Conservation (phyloP, 306 rosid species). For the Prinsepia uniflora region DNA sequence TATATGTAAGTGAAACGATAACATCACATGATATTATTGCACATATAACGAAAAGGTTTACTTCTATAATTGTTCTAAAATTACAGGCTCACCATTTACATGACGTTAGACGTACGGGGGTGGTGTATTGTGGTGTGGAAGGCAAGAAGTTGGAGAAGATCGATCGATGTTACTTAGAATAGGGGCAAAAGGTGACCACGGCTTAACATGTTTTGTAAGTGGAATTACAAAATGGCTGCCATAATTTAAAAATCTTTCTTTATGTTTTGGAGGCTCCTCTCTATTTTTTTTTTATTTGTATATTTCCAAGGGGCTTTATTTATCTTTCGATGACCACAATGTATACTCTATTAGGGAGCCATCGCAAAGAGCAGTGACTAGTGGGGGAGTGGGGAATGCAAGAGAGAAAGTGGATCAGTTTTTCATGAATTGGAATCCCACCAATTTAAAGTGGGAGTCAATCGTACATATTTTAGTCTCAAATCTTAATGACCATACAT, state of each 20-base stretch:
- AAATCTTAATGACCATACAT: slow-evolving; percentile 14
- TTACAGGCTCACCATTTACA: too few relatives aligned
- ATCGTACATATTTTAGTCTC: slow-evolving; percentile 24
- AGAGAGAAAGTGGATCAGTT: slow-evolving; percentile 23
- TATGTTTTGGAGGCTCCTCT: too few relatives aligned
- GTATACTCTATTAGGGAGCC: slow-evolving; percentile 4
- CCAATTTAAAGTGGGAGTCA: slow-evolving; percentile 37
- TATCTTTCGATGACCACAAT: too few relatives aligned
- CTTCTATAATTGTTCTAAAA: too few relatives aligned
- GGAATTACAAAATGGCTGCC: slow-evolving; percentile 22
- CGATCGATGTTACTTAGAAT: slow-evolving; percentile 13
- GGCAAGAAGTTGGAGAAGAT: background rate
- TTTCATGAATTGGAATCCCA: slow-evolving; percentile 55
- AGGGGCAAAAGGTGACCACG: slow-evolving; percentile 29
- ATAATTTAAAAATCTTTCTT: slow-evolving; percentile 3
- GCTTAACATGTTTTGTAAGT: slow-evolving; percentile 28
- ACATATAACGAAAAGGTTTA: too few relatives aligned
- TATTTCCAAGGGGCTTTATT: too few relatives aligned
- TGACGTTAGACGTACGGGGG: too few relatives aligned
- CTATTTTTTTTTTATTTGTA: too few relatives aligned
- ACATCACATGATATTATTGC: too few relatives aligned
- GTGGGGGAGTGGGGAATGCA: slow-evolving; percentile 17
- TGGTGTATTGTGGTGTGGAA: too few relatives aligned
- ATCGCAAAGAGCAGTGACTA: slow-evolving; percentile 20
- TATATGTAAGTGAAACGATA: too few relatives aligned